A percentile compares a stretch with the other conserved stretches of the same genome.
These are phyloP conservation scores for Penicillium tannophilum DNA, from an alignment of 495 filamentous ascomycete species.

Conservation along the genomic window DNA sequence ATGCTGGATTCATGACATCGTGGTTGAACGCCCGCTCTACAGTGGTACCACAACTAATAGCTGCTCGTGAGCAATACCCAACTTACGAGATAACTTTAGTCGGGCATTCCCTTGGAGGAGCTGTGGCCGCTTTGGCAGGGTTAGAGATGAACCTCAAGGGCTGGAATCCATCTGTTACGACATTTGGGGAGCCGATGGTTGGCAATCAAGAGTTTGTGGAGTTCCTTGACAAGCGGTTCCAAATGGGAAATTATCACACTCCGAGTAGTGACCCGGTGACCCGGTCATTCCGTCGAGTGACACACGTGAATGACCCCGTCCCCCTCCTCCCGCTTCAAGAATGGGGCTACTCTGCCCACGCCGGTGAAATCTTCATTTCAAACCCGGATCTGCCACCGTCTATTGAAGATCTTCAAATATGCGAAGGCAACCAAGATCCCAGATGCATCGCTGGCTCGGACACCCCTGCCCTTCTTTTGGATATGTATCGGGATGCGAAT, in stretches of 20 bases:
- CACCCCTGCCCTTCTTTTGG: slow-evolving; percentile 3
- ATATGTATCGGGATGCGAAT: slow-evolving; percentile 16
- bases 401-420: slow-evolving; percentile 66
- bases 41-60: slow-evolving; percentile 61
- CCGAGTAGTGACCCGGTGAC: not conserved
- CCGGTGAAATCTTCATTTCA: slow-evolving; percentile 82
- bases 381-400: slow-evolving; percentile 67
- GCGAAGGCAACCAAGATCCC: slow-evolving; percentile 69
- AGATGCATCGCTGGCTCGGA: slow-evolving; percentile 65
- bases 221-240: slow-evolving; percentile 71
- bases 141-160: slow-evolving; percentile 71
- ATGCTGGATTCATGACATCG: slow-evolving; percentile 82
- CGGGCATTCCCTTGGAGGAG: slow-evolving; percentile 91
- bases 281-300: slow-evolving; percentile 70
- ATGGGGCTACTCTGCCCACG: slow-evolving; percentile 86
- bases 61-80: slow-evolving; percentile 59
- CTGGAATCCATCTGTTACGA: slow-evolving; percentile 77
- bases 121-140: slow-evolving; percentile 83
- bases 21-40: slow-evolving; percentile 72
- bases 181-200: slow-evolving; percentile 87
- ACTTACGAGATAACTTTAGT: slow-evolving; percentile 74
- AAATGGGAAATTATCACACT: slow-evolving; percentile 31
- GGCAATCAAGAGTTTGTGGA: slow-evolving; percentile 72
- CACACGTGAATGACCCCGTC: slow-evolving; percentile 84
- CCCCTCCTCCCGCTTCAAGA: slow-evolving; percentile 81